These are phyloP conservation scores for Spiraea crenata DNA, from an alignment of 331 rosid species.

Conservation along the genomic window DNA sequence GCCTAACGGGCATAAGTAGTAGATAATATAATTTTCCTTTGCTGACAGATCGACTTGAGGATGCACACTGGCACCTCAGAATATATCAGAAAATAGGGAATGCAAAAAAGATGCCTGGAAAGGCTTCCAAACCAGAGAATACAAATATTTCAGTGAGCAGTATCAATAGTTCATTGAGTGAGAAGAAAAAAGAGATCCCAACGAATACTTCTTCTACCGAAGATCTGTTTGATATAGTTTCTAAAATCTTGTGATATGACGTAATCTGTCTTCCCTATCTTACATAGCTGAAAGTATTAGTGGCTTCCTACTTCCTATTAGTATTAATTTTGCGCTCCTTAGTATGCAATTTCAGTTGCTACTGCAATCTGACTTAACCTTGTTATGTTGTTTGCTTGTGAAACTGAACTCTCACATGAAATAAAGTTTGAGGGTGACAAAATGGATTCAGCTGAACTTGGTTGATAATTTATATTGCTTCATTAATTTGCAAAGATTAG, in stretches of 20 bases:
- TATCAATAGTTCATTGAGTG: conserved; percentile 30
- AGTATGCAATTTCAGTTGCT: too few species aligned
- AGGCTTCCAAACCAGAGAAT: conserved; percentile 33
- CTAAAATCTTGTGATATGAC: conserved; percentile 3
- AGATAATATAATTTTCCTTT: conserved; percentile 6
- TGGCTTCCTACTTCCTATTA: too few species aligned
- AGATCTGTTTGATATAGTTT: conserved; percentile 50
- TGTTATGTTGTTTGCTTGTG: neutral
- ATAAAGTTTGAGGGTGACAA: conserved; percentile 88
- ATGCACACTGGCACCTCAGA: conserved; percentile 70
- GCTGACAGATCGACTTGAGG: conserved; percentile 65
- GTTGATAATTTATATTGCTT: conserved; percentile 76
- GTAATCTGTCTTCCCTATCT: too few species aligned
- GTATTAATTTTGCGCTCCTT: too few species aligned
- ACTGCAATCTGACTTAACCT: too few species aligned
- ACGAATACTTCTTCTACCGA: conserved; percentile 26
- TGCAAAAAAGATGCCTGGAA: conserved; percentile 34
- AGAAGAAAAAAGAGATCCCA: conserved; percentile 31
- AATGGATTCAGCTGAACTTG: conserved; percentile 97
- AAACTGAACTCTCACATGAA: conserved; percentile 22
- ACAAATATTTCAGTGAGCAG: conserved; percentile 31
- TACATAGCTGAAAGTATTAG: too few species aligned
- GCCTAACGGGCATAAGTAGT: neutral
- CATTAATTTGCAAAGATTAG: conserved; percentile 69
- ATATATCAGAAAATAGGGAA: conserved; percentile 40